Conservation (phyloP, 2,329 filamentous ascomycete genomes). For the Lojkania enalia region DNA sequence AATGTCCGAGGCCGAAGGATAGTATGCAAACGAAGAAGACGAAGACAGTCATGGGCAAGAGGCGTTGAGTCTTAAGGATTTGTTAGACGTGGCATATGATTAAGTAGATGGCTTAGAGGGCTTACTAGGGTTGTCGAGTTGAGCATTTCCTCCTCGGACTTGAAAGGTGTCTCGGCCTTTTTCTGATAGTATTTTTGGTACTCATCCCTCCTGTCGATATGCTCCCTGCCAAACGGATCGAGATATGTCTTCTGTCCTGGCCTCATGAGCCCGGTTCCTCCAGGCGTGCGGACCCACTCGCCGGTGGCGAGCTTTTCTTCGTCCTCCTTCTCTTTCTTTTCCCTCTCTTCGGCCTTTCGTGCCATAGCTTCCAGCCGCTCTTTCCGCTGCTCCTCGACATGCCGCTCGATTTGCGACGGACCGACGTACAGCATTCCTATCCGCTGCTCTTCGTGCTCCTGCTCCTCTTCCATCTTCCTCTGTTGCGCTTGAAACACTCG, state of each 20-base stretch:
- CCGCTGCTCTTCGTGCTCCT: conserved; percentile 25
- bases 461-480: conserved; percentile 31
- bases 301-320: conserved; percentile 38
- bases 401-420: conserved; percentile 39
- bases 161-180: conserved; percentile 27
- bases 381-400: conserved; percentile 38
- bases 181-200: conserved; percentile 32
- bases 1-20: conserved; percentile 33
- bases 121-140: conserved; percentile 38
- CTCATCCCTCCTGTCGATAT: conserved; percentile 35
- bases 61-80: conserved; percentile 33
- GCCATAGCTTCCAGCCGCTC: conserved; percentile 33
- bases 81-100: background rate
- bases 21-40: conserved; percentile 30
- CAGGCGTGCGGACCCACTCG: conserved; percentile 38
- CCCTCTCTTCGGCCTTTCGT: conserved; percentile 37
- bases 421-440: conserved; percentile 41
- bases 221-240: conserved; percentile 37
- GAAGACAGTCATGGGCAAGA: conserved; percentile 42
- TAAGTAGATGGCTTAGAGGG: background rate
- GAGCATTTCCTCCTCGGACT: conserved; percentile 32
- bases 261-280: conserved; percentile 41
- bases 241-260: conserved; percentile 39
- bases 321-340: conserved; percentile 32
- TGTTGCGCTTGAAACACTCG: conserved; percentile 38